Evolutionary conservation across 352 stramenopile species (phyloP), one percentile per base, ranked within the genome.

Genomic region (Globisporangium takayamanum): DNA sequence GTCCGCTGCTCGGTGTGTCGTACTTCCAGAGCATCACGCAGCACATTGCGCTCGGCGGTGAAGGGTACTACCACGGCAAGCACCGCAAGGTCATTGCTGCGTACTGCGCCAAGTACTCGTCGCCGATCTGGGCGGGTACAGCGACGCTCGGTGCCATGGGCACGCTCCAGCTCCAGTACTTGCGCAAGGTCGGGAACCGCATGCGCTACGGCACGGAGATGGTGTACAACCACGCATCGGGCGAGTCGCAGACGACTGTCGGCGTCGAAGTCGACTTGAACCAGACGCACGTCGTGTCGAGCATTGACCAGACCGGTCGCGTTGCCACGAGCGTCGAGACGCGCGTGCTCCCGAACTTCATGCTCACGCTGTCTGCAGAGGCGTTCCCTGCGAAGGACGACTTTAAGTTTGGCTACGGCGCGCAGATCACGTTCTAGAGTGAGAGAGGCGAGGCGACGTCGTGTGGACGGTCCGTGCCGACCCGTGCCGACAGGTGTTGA

Each of bases 331-430:
- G 80, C 69, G 76, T 96, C 57, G 79, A 92, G 69, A 74, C 85
- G 49, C 85, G 80, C 54, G 80, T 96, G 70, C 72, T 94, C 67
- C 87, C 84, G 50, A 91, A 92, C 74, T 92, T 96, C 53, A 73
- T 85, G 70, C 71, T 96, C 45, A 80, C 86, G 53, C 74, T 96
- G 45, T 92, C 87, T 41, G 84, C 84, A 54, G 87, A 94, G 63
- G 84, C 80, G 51, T 92, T 84, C 62, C 87, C 87, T 37, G 75
- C 81, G 50, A 94, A 94, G 73, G 84, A 94, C 67, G 87, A 92
- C 60, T 92, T 94, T 71, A 93, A 94, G 71, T 94, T 96, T 78
- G 87, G 87, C 68, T 96, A 96, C 66, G 87, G 87, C 61, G 83
- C 85, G 59, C 82, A 94, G 76, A 83, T 94, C 80, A 88, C 81